Evolutionary conservation across 192 early-diverging fungal genomes (phyloP).

Genomic region (Mortierella hygrophila): DNA sequence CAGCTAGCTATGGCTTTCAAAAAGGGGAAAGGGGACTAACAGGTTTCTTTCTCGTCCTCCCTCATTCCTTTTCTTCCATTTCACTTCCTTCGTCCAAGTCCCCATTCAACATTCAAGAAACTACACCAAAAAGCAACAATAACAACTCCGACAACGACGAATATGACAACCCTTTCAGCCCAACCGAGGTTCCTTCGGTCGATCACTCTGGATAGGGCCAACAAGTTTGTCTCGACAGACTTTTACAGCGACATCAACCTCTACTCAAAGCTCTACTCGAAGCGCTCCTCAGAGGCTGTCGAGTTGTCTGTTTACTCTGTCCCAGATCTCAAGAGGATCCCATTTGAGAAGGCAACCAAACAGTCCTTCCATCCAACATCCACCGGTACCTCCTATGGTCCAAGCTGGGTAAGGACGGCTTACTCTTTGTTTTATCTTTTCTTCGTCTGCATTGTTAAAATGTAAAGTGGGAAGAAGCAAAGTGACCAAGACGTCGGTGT

Average conservation of each 20-base stretch:
- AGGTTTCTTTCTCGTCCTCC: no score
- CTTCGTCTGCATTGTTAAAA: not conserved
- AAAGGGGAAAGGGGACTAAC: no score
- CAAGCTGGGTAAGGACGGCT: slow-evolving; percentile 75
- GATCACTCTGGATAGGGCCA: slow-evolving; percentile 81
- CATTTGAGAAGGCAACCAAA: slow-evolving; percentile 82
- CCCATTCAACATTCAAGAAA: not conserved
- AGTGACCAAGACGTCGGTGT: no score
- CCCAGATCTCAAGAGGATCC: slow-evolving; percentile 74
- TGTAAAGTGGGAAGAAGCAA: slow-evolving; percentile 47
- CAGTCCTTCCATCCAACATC: slow-evolving; percentile 75
- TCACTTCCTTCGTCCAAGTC: no score
- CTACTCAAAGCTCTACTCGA: slow-evolving; percentile 61
- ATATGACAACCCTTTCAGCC: slow-evolving; percentile 36
- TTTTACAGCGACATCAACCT: slow-evolving; percentile 68
- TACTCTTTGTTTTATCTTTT: not conserved
- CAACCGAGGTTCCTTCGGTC: slow-evolving; percentile 64
- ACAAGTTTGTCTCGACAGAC: slow-evolving; percentile 73
- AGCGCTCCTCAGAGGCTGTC: slow-evolving; percentile 65
- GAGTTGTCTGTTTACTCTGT: slow-evolving; percentile 74
- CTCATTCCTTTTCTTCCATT: no score
- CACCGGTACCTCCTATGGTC: slow-evolving; percentile 85
- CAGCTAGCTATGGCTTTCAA: no score
- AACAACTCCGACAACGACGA: not conserved
- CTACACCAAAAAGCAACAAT: not conserved